phyloP scores from a whole-genome alignment of 208 protist species.

The Crithidia expoeki region DNA sequence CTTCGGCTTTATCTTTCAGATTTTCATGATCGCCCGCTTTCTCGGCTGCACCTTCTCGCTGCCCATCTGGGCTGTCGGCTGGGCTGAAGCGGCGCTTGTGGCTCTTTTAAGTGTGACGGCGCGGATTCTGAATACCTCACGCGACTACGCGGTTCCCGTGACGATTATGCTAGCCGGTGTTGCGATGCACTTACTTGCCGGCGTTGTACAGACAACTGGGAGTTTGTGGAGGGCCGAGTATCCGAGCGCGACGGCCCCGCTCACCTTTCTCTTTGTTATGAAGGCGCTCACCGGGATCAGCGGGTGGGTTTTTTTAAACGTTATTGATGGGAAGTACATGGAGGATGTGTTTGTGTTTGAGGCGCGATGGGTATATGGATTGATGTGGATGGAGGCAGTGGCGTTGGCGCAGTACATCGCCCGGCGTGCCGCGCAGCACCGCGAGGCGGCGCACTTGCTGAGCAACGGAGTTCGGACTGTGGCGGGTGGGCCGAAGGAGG shows the following conservation, averaged over 20 bases:
- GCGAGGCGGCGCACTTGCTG: not conserved
- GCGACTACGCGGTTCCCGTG: conserved; percentile 29
- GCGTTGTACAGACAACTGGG: conserved; percentile 1
- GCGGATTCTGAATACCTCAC: conserved; percentile 20
- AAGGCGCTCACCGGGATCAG: conserved; percentile 12
- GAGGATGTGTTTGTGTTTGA: conserved; percentile 25
- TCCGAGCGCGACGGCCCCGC: not conserved
- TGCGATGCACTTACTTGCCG: conserved; percentile 19
- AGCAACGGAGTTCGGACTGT: conserved; percentile 1
- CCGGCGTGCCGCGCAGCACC: not conserved
- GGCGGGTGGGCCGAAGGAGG: not conserved
- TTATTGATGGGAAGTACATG: conserved; percentile 24
- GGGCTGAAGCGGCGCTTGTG: conserved; percentile 22
- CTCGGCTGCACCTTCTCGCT: conserved; percentile 37
- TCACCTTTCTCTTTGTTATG: conserved; percentile 19
- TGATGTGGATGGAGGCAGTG: conserved; percentile 28
- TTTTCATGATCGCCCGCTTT: conserved; percentile 43
- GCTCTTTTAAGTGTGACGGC: conserved; percentile 18
- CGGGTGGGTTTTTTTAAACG: conserved; percentile 19
- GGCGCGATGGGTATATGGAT: conserved; percentile 18
- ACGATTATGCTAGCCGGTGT: conserved; percentile 28
- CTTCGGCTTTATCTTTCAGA: conserved; percentile 49
- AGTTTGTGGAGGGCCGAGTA: conserved; percentile 24
- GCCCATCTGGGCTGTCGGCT: conserved; percentile 21
- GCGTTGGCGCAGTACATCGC: conserved; percentile 28